Base-by-base conservation (phyloP, 768 basidiomycete species). In the Trametes coccinea region DNA sequence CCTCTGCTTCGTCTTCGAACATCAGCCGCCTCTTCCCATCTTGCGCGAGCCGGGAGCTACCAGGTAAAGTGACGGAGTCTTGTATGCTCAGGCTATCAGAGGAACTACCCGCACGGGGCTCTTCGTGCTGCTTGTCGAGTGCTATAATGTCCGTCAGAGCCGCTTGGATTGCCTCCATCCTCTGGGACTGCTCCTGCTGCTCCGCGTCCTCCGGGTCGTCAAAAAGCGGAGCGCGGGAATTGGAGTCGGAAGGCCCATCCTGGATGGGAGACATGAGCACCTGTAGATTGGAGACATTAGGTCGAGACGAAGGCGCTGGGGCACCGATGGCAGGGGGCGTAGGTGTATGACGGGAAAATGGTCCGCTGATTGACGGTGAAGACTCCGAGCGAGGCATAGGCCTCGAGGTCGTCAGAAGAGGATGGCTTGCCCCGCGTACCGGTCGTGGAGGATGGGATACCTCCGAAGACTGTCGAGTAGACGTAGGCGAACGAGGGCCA, bases 61-160 rank as follows among this genome's bases (percentile, higher is more conserved):
- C 39, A 0, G 49, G 45, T 2, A 49, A 10, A 16, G 52, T 17
- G 7, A 34, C 43, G 5, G 63, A 62, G 17, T 57, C 62, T 29
- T 48, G 65, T 17, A 64, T 45, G 27, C 48, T 52, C 40, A 63
- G 48, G 33, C 60, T 58, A 22, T 69, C 64, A 5, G 61, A 58
- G 2, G 59, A 52, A 43, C 56, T 56, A 1, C 52, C 44, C 0
- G 60, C 57, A 30, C 54, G 64, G 2, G 55, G 62, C 34, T 73
- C 70, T n/a, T 63, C 61, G 56, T 73, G 74, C 56, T 84, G 81
- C 41, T 87, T 81, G 64, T 96, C 92, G 43, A 89, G 79, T 2
- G 93, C 93, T 69, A 99, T 95, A 72, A 99, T 98, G 71, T 96
- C 93, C 9, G 92, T 95, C 63, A 99, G 78, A 4, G 97, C 97